Evolutionary conservation across 2,329 filamentous ascomycete species (phyloP).

Genomic region (Passalora sequoiae): DNA sequence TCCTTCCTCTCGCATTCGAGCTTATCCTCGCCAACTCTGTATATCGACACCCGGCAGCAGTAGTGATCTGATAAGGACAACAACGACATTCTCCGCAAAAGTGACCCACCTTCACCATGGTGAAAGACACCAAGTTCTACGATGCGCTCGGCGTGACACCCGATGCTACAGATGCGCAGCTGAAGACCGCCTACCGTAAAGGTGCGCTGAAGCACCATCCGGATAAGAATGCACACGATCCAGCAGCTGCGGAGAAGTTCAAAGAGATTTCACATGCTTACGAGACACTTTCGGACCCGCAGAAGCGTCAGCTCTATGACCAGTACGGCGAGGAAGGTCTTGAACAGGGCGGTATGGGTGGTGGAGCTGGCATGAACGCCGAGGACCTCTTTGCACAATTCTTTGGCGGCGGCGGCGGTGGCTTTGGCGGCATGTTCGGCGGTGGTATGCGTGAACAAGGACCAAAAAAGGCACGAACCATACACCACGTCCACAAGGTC

Average conservation of each 20-base stretch:
- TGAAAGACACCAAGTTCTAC: conserved; percentile 74
- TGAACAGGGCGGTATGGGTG: conserved; percentile 71
- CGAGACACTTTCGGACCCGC: conserved; percentile 84
- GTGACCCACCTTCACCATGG: conserved; percentile 53
- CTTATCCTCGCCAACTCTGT: no score
- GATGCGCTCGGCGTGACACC: conserved; percentile 73
- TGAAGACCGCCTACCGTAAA: conserved; percentile 87
- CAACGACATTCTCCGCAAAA: conserved; percentile 1
- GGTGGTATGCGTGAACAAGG: conserved; percentile 64
- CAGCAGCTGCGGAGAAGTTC: conserved; percentile 92
- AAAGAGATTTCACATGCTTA: conserved; percentile 98
- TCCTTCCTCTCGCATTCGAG: no score
- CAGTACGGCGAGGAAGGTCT: conserved; percentile 97
- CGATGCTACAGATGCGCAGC: conserved; percentile 73
- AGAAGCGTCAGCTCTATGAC: conserved; percentile 90
- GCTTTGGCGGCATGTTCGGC: conserved; percentile 71
- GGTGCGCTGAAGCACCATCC: conserved; percentile 79
- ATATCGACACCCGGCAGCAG: no score
- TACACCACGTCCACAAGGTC: conserved; percentile 97
- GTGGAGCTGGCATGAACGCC: conserved; percentile 82
- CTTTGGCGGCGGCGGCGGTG: conserved; percentile 69
- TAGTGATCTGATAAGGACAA: conserved; percentile 13
- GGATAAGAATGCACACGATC: conserved; percentile 95
- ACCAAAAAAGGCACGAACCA: conserved; percentile 87
- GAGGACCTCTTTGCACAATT: conserved; percentile 97